These are phyloP conservation scores for Coemansia sp. DNA, from an alignment of 192 early-diverging fungal genomes.

Conservation along the genomic window DNA sequence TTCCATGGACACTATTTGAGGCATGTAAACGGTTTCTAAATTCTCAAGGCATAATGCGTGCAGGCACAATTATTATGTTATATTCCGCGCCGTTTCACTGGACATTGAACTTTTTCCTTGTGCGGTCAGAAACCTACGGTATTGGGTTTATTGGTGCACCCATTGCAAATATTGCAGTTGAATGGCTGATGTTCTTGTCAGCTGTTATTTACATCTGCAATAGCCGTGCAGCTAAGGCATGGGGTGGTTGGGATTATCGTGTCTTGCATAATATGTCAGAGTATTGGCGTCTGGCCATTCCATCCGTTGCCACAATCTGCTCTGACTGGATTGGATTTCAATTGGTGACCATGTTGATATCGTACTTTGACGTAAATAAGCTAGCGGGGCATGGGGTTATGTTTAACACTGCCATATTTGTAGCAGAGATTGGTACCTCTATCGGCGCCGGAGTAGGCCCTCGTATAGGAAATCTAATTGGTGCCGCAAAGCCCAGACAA, in stretches of 20 bases:
- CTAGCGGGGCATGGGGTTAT: conserved; percentile 82
- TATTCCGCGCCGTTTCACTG: conserved; percentile 70
- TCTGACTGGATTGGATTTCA: conserved; percentile 82
- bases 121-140: conserved; percentile 61
- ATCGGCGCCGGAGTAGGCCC: conserved; percentile 75
- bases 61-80: conserved; percentile 65
- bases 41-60: conserved; percentile 84
- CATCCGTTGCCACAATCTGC: conserved; percentile 76
- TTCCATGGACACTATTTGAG: conserved; percentile 77
- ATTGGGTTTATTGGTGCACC: too few species aligned
- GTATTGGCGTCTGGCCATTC: conserved; percentile 68
- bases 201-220: conserved; percentile 64
- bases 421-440: conserved; percentile 72
- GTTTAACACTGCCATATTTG: conserved; percentile 66
- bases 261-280: conserved; percentile 62
- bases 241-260: conserved; percentile 79
- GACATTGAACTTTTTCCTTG: conserved; percentile 71
- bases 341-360: conserved; percentile 64
- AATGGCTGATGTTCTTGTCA: conserved; percentile 65
- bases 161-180: conserved; percentile 65
- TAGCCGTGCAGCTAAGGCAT: too few species aligned
- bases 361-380: conserved; percentile 70
- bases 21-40: conserved; percentile 78
- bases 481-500: conserved; percentile 53
- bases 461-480: conserved; percentile 74